Base-by-base conservation (phyloP, 345 rosid genomes). In the Toxicodendron radicans region DNA sequence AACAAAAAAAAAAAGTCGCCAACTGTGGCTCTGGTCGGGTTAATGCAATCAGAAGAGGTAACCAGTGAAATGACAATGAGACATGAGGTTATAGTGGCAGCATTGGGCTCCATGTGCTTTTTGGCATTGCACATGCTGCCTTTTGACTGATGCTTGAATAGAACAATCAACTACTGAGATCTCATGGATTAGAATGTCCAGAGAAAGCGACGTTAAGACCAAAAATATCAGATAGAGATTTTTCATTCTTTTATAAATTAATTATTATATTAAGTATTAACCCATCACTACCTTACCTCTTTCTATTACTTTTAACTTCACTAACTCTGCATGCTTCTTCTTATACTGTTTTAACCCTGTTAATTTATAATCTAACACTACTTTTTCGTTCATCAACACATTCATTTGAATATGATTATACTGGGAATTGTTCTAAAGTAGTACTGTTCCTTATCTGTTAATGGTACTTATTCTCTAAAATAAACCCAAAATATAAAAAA, bases 81-180 rank as follows among this genome's bases (percentile, higher is more conserved):
- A 76, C 74, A 72, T 70, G 75, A 77, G 72, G 23, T 64, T 81
- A 13, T 18, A 43, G 74, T 64, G 75, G 73, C 60, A 73, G 83
- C 85, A 78, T 75, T 81, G 91, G 92, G 89, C 85, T 88, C 88
- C 91, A 91, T 82, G 88, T 79, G 87, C 85, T 66, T 85, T 84
- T 80, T 62, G 74, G 79, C 79, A 77, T 78, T 73, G 85, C 91
- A 83, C 90, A 86, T 85, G 83, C 88, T 76, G 81, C 51, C 86
- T 83, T 84, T 88, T 87, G 90, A 87, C 93, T 79, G 73, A 77
- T 43, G 60, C 68, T 35, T 53, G 21, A 35, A 5, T 33, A 23
- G 35, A 45, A 33, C 64, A 57, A 73, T 66, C 75, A 68, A 51
- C 56, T 12, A 64, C n/a, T 64, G 73, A 62, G 70, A 78, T 68